phyloP scores from a whole-genome alignment of 805 yeast genomes.

The Pichia phayaonensis region DNA sequence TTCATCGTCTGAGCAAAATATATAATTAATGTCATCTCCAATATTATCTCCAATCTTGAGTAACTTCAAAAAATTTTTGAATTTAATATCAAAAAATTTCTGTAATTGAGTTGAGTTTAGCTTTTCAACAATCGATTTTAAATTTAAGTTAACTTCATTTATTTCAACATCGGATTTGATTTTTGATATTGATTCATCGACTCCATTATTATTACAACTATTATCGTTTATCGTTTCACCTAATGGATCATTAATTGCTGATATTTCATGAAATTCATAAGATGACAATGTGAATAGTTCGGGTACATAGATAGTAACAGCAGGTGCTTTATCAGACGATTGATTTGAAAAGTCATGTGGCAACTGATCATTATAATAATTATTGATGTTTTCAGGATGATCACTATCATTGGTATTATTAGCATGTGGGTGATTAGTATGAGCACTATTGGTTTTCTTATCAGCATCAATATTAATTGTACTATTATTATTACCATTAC shows the following conservation, averaged over 20 bases:
- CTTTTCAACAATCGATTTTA: not conserved
- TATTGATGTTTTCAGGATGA: not conserved
- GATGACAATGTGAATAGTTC: not conserved
- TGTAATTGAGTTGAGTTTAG: conserved; percentile 2
- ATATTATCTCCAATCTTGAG: not conserved
- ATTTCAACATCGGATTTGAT: not conserved
- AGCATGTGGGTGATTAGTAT: not conserved
- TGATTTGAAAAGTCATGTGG: not conserved
- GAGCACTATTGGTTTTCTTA: not conserved
- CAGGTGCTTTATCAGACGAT: not conserved
- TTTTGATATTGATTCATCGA: not conserved
- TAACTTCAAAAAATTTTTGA: not conserved
- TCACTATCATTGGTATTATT: not conserved
- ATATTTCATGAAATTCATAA: not conserved
- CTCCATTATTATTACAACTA: not conserved
- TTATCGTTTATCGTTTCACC: not conserved
- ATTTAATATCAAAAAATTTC: not conserved
- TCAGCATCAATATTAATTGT: too few relatives aligned
- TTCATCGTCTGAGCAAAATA: not conserved
- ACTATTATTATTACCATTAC: too few relatives aligned
- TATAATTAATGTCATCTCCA: not conserved
- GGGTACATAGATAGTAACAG: not conserved
- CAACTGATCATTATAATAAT: not conserved
- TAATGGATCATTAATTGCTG: not conserved
- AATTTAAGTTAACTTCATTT: not conserved